Base-by-base conservation (phyloP, 2,329 filamentous ascomycete genomes). In the Alternaria dauci region DNA sequence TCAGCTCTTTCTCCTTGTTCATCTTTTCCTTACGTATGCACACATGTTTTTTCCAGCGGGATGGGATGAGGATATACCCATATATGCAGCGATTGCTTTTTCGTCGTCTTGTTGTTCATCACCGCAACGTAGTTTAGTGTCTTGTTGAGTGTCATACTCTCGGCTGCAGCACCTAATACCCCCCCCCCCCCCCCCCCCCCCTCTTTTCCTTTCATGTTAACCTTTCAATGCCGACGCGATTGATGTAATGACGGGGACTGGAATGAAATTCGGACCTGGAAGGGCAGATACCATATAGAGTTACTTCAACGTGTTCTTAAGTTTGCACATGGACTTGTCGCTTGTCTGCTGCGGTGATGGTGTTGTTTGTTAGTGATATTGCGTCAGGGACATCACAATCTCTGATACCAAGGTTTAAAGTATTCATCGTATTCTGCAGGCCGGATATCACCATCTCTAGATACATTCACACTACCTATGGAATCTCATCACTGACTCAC, bases 1-100 rank as follows among this genome's bases (percentile, higher is more conserved):
- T 50, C 46, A 50, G 46, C 46, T 7, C 46, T 38, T 38, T 23
- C 20, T 36, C 32, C 30, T 50, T 50, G 12, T 50, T 50, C 14
- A 36, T 25, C 39, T 52, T 71, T 66, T 66, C 52, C 52, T 72
- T 66, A 66, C 67, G 63, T 68, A 65, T 34, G 54, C 55, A 50
- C 38, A 56, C 55, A 50, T 32, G 43, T 54, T 55, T 51, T 53
- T 62, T 60, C 60, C 58, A 61, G 58, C 51, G 56, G 63, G 63
- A 61, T 63, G 65, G 70, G 57, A 61, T 66, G 68, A 71, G 63
- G 68, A 55, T 62, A 62, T 62, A 62, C 60, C 60, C 60, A 62
- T 59, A 59, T 55, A 62, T 62, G 59, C 57, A 62, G 60, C 60
- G 60, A 48, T 48, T 54, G 26, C 28, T 52, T 59, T 59, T 62